Conservation (phyloP, 805 yeast genomes). For the Grigorovia humatica region DNA sequence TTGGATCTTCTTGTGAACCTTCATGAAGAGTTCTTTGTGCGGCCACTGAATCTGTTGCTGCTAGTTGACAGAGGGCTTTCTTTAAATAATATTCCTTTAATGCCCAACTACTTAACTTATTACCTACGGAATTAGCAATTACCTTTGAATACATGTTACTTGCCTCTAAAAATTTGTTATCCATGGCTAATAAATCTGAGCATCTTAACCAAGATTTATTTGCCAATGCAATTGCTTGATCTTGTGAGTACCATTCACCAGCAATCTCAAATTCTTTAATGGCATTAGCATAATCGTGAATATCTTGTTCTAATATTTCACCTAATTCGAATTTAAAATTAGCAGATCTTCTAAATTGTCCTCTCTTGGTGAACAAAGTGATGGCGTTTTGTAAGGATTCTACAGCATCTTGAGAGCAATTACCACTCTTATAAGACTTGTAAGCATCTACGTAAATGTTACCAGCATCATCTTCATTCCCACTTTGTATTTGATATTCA, state of each 20-base stretch:
- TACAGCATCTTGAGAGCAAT: conserved; percentile 43
- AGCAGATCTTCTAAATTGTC: conserved; percentile 95
- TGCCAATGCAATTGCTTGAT: conserved; percentile 83
- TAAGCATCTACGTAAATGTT: conserved; percentile 83
- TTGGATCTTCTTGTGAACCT: conserved; percentile 60
- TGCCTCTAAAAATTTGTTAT: conserved; percentile 67
- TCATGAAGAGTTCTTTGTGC: conserved; percentile 62
- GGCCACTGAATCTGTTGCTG: conserved; percentile 78
- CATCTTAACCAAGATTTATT: conserved; percentile 81
- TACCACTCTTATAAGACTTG: conserved; percentile 65
- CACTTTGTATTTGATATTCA: conserved; percentile 60
- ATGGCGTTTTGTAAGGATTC: conserved; percentile 68
- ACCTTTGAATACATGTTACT: conserved; percentile 67
- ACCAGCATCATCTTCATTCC: conserved; percentile 82
- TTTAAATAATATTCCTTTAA: conserved; percentile 86
- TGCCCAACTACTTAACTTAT: conserved; percentile 76
- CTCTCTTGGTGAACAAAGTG: conserved; percentile 73
- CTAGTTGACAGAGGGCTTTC: conserved; percentile 71
- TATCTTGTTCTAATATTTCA: conserved; percentile 67
- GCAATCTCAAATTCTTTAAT: conserved; percentile 77
- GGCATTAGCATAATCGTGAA: conserved; percentile 60
- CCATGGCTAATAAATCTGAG: conserved; percentile 77
- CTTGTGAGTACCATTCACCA: conserved; percentile 91
- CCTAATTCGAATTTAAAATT: conserved; percentile 88
- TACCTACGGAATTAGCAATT: conserved; percentile 65